phyloP scores from a whole-genome alignment of 2,329 filamentous ascomycete genomes.

The Exophiala spinifera region DNA sequence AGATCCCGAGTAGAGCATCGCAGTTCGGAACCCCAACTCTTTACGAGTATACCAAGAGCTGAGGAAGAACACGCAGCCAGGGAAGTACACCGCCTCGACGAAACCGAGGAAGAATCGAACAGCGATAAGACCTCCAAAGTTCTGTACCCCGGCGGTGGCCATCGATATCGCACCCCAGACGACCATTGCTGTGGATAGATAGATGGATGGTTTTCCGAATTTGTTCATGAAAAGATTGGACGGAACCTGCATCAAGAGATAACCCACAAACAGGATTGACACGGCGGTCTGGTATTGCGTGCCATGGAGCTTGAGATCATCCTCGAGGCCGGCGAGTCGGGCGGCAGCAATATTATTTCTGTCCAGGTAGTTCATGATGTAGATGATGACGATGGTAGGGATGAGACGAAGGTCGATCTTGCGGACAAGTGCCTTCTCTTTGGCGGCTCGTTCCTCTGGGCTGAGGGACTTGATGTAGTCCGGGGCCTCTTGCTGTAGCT shows the following conservation, averaged over 20 bases:
- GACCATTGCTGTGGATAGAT: slow-evolving; percentile 40
- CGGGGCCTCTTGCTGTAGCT: slow-evolving; percentile 6
- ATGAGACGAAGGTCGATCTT: slow-evolving; percentile 69
- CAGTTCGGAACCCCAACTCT: slow-evolving; percentile 16
- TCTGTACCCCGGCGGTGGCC: slow-evolving; percentile 37
- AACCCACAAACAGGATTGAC: slow-evolving; percentile 54
- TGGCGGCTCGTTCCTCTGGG: slow-evolving; percentile 49
- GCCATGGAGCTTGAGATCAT: slow-evolving; percentile 39
- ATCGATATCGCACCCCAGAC: slow-evolving; percentile 38
- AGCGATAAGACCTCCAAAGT: slow-evolving; percentile 61
- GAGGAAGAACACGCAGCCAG: slow-evolving; percentile 60
- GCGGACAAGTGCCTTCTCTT: slow-evolving; percentile 60
- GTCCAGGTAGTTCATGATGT: slow-evolving; percentile 71
- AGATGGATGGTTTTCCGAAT: slow-evolving; percentile 45
- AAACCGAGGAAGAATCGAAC: slow-evolving; percentile 68
- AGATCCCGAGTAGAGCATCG: slow-evolving; percentile 48
- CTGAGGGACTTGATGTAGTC: slow-evolving; percentile 31
- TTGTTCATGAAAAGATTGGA: slow-evolving; percentile 35
- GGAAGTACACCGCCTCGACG: slow-evolving; percentile 67
- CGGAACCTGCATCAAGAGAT: slow-evolving; percentile 56
- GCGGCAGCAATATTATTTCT: slow-evolving; percentile 58
- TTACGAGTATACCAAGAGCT: slow-evolving; percentile 64
- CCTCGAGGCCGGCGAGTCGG: slow-evolving; percentile 50
- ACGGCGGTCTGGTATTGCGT: slow-evolving; percentile 32
- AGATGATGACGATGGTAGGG: slow-evolving; percentile 69